Evolutionary conservation across 257 asterid species (phyloP).

Genomic region (Solanum sparsipilum): DNA sequence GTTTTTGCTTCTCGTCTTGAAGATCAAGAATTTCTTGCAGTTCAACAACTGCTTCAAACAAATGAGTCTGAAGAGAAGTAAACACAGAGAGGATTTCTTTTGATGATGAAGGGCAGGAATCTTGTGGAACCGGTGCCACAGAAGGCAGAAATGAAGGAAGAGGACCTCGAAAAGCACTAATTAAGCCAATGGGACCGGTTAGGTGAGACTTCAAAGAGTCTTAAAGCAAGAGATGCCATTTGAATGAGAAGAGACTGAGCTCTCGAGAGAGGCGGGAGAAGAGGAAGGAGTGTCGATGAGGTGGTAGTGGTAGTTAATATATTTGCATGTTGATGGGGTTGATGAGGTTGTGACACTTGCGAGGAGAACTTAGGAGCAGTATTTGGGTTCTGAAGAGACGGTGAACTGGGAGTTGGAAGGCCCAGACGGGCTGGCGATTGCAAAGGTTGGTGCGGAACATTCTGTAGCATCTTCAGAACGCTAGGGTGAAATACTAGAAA

Average conservation of each 20-base stretch:
- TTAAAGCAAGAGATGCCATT: constrained; percentile 79
- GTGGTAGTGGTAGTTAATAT: constrained; percentile 33
- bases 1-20: constrained; percentile 74
- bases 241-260: constrained; percentile 75
- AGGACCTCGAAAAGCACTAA: constrained; percentile 59
- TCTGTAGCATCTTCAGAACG: constrained; percentile 45
- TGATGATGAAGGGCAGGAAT: constrained; percentile 38
- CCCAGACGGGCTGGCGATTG: constrained; percentile 93
- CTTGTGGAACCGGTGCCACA: constrained; percentile 36
- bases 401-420: constrained; percentile 82
- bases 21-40: constrained; percentile 89
- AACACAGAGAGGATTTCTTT: constrained; percentile 62
- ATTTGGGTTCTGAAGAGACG: constrained; percentile 57
- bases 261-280: constrained; percentile 82
- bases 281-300: constrained; percentile 77
- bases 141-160: constrained; percentile 67
- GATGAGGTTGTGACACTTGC: constrained; percentile 38
- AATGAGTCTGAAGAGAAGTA: constrained; percentile 58
- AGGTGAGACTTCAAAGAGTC: constrained; percentile 78
- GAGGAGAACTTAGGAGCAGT: constrained; percentile 60
- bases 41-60: constrained; percentile 78
- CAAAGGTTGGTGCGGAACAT: constrained; percentile 64
- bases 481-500: not conserved
- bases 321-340: constrained; percentile 28
- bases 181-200: constrained; percentile 60